Conservation (phyloP, 176 grass and related monocot genomes). For the Musa troglodytarum region DNA sequence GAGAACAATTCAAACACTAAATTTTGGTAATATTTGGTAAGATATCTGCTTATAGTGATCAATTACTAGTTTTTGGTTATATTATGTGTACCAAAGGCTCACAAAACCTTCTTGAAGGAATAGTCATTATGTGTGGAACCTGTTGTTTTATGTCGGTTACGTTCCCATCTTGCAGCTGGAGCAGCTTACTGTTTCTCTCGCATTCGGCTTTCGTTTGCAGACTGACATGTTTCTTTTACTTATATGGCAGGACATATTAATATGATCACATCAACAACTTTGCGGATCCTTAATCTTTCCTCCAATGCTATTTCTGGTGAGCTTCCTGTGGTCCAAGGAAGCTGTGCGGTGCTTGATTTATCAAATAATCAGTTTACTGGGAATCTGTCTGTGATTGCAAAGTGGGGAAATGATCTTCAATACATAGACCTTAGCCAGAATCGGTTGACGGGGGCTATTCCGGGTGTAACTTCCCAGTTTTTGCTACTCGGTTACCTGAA, state of each 20-base stretch:
- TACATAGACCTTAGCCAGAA: slow-evolving; percentile 88
- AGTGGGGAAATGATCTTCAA: slow-evolving; percentile 79
- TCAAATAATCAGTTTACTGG: slow-evolving; percentile 89
- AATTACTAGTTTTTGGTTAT: background rate
- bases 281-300: slow-evolving; percentile 80
- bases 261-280: slow-evolving; percentile 93
- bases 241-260: slow-evolving; percentile 79
- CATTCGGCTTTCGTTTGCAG: slow-evolving; percentile 1
- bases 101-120: background rate
- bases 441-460: slow-evolving; percentile 59
- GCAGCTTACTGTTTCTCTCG: background rate
- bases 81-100: background rate
- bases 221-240: slow-evolving; percentile 15
- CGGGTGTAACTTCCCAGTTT: slow-evolving; percentile 75
- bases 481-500: slow-evolving; percentile 82
- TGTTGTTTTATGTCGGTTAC: background rate
- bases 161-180: background rate
- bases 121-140: background rate
- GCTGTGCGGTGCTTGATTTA: slow-evolving; percentile 78
- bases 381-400: slow-evolving; percentile 74
- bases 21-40: no score
- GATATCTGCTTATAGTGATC: background rate
- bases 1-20: no score
- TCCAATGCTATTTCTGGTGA: slow-evolving; percentile 83
- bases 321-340: slow-evolving; percentile 78